Evolutionary conservation across 306 rosid genomes (phyloP), one percentile per base, ranked within the genome.

Genomic region (Lablab purpureus): DNA sequence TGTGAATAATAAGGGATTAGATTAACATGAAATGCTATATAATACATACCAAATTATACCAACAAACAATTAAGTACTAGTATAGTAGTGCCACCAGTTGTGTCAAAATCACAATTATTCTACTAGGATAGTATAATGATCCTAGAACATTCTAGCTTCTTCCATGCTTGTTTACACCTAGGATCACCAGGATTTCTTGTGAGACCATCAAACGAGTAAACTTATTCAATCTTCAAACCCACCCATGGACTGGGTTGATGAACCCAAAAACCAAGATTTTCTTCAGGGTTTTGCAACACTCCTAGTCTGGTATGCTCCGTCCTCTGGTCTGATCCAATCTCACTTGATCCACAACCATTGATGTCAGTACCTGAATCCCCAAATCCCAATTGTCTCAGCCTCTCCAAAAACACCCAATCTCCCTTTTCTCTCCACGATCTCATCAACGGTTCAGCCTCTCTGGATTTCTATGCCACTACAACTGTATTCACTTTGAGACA

Each of bases 21-120:
- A 58, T 22, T 56, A 67, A 59, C 19, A 74, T 32, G 27, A 67
- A 67, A 59, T 62, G 46, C 23, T n/a, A 75, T 68, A 71, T 4
- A 54, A 60, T 74, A 15, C 30, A 59, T 64, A 37, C 59, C 73
- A 67, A 47, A 25, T 36, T 59, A 50, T 75, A 68, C 18, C 49
- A 25, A 52, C 64, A 56, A 56, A 4, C 36, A 34, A 63, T 54
- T 19, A 27, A 52, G 67, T 54, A 77, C 7, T 66, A 52, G 19
- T 22, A 19, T 58, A 23, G 64, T 4, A 10, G 62, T 19, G 10
- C 18, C 15, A 50, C 11, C 28, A 41, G 4, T 41, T 41, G 0
- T 32, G 25, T 62, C 2, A 32, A 32, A 63, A 17, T 63, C 7
- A 10, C 22, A n/a, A 63, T 32, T 34, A n/a, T 32, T 17, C 23